These are phyloP conservation scores for Ogataea nitratoaversa DNA, from an alignment of 805 yeast genomes.

Conservation along the genomic window DNA sequence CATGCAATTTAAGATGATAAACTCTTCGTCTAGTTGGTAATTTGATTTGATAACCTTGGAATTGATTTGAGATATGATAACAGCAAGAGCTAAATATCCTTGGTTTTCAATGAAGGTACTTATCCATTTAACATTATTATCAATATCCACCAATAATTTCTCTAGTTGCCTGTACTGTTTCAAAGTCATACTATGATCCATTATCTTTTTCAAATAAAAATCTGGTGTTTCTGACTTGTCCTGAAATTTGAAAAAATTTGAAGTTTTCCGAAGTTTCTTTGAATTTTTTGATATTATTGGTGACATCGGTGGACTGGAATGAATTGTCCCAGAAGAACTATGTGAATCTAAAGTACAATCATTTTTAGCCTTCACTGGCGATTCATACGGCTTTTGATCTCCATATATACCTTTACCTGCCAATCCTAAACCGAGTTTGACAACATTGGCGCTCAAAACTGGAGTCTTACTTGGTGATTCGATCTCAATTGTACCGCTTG, in stretches of 20 bases:
- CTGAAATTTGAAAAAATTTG: conserved; percentile 3
- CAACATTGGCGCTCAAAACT: conserved; percentile 22
- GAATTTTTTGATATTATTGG: background rate
- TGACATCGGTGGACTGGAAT: conserved; percentile 3
- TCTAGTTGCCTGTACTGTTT: conserved; percentile 35
- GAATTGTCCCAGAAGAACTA: background rate
- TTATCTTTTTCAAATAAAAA: conserved; percentile 39
- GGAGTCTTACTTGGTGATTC: conserved; percentile 13
- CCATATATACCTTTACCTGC: conserved; percentile 27
- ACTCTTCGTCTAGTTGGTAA: conserved; percentile 62
- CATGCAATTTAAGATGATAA: conserved; percentile 70
- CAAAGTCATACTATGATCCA: conserved; percentile 35
- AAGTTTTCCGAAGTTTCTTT: background rate
- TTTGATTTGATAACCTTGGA: conserved; percentile 36
- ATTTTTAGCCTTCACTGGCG: conserved; percentile 1
- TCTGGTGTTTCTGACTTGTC: conserved; percentile 32
- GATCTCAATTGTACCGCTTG: background rate
- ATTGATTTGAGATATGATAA: conserved; percentile 55
- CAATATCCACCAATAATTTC: conserved; percentile 10
- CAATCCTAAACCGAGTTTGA: conserved; percentile 26
- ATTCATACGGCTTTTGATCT: conserved; percentile 3
- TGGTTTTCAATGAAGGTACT: conserved; percentile 68
- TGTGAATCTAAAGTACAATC: background rate
- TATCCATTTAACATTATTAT: conserved; percentile 55
- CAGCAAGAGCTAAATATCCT: conserved; percentile 76